Evolutionary conservation across 805 yeast genomes (phyloP), one percentile per base, ranked within the genome.

Genomic region (Metschnikowia henanensis): DNA sequence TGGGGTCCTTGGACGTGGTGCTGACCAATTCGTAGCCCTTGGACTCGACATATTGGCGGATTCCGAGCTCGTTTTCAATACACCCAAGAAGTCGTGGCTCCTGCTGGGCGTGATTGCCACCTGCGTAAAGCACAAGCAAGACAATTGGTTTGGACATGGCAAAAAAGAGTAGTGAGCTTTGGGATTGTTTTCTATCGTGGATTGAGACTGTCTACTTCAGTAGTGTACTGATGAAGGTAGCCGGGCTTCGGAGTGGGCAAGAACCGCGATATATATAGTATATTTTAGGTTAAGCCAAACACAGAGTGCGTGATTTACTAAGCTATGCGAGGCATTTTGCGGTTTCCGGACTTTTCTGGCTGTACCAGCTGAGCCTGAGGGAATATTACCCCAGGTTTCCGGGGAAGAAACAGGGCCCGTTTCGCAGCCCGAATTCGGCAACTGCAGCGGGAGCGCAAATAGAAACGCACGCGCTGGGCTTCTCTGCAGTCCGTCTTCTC

Each of bases 41-140:
- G 16, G 67, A 60, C 58, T 83, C 85, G 35, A 86, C 73, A 72
- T 80, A 84, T 43, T 73, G 60, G 41, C 82, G 73, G 51, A 86
- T 71, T 8, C 94, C 94, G 37, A 87, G 75, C 52, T 85, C 90
- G 62, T 84, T 84, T 63, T 86, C 91, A 50, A 80, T 75, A 50
- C 84, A 74, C 20, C 94, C 95, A 46, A 82, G 72, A 45, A 86
- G 73, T 51, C 73, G 72, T 41, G 81, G 70, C 57, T 81, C 84
- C 52, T 83, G 79, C 32, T 59, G 50, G 45, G 88, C 87, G 56
- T 81, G 84, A 30, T 65, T 55, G 36, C 77, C 77, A 45, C 83
- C 87, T 50, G 67, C 65, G 71, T 81, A 81, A 51, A 81, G 70
- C 41, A 81, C 83, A 43, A 81, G 65, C 50, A 81, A 72, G 45